Evolutionary conservation across 1,284 basidiomycete species (phyloP), one percentile per base, ranked within the genome.

Genomic region (Agroathelia rolfsii): DNA sequence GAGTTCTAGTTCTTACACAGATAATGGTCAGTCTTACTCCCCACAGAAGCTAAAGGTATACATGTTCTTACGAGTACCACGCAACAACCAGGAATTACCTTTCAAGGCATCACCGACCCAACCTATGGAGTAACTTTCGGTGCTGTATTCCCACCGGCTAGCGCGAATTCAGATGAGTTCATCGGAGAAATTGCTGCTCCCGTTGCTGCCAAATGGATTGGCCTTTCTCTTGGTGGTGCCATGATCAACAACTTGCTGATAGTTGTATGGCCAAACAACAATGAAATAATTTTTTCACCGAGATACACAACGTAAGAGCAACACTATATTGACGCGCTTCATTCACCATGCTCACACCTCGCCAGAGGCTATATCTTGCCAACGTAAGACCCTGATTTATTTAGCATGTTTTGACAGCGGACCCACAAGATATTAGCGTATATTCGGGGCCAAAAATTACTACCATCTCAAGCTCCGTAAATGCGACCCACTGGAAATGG

Each of bases 181-280:
- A 72, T 78, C 41, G 75, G 66, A 36, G 69, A 73, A 50, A 66
- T 76, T 32, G 65, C 75, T 20, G 66, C 70, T 6, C 72, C 75
- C 3, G 55, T 70, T 31, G 58, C 45, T 5, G 61, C 61, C 6
- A 47, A 61, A 57, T 78, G 73, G 72, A 62, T 63, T 11, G 72
- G 72, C 28, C 48, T 65, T 17, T 55, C 70, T 4, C 62, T 73
- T 10, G 65, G 59, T 11, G 68, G 69, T 8, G 58, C 62, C 21
- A 76, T 78, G 73, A 50, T 69, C 30, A 54, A 63, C 40, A 65
- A 68, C 45, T 52, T 74, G 16, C 56, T 76, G 10, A 48, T 75
- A 21, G 65, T 74, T 24, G 69, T 71, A 4, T 78, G 75, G 75
- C 62, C 69, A 3, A 69, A 74, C 42, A 63, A 55, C n/a, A 59